Evolutionary conservation across 1,139 yeast genomes (phyloP).

Genomic region (Debaryomycetaceae sp.): DNA sequence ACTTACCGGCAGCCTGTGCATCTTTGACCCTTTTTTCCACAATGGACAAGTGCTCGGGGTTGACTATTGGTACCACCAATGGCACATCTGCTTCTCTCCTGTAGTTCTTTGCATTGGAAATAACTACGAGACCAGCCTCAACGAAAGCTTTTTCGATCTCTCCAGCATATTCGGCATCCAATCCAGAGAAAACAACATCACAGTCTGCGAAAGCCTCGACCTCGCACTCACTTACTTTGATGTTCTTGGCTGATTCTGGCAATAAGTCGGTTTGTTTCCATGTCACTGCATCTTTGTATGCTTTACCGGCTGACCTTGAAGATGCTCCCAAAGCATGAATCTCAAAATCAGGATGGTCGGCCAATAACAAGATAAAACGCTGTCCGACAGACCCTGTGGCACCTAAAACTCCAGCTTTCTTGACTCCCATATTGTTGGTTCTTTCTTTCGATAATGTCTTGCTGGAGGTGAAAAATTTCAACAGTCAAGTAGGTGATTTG

Average conservation of each 20-base stretch:
- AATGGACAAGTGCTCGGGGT: conserved; percentile 86
- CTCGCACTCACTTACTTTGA: conserved; percentile 75
- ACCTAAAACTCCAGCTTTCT: conserved; percentile 85
- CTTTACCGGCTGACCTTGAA: conserved; percentile 87
- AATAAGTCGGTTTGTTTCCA: conserved; percentile 92
- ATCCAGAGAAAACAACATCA: conserved; percentile 92
- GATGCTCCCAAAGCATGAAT: conserved; percentile 89
- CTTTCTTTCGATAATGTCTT: background rate
- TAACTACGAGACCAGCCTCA: conserved; percentile 75
- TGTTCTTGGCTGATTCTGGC: conserved; percentile 62
- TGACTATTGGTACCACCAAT: conserved; percentile 89
- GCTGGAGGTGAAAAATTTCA: background rate
- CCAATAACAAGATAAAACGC: conserved; percentile 80
- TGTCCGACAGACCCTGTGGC: conserved; percentile 99
- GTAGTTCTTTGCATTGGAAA: conserved; percentile 95
- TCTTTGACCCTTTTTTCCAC: conserved; percentile 58
- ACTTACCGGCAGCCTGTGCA: conserved; percentile 51
- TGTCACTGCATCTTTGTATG: conserved; percentile 77
- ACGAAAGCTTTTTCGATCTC: conserved; percentile 82
- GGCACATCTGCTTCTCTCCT: conserved; percentile 89
- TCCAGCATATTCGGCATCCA: conserved; percentile 93
- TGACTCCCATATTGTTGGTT: conserved; percentile 19
- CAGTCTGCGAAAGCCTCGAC: conserved; percentile 78
- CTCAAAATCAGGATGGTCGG: conserved; percentile 88
- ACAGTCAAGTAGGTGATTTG: background rate